Evolutionary conservation across 2,329 filamentous ascomycete species (phyloP), one percentile per base, ranked within the genome.

Genomic region (Aureobasidium lini): DNA sequence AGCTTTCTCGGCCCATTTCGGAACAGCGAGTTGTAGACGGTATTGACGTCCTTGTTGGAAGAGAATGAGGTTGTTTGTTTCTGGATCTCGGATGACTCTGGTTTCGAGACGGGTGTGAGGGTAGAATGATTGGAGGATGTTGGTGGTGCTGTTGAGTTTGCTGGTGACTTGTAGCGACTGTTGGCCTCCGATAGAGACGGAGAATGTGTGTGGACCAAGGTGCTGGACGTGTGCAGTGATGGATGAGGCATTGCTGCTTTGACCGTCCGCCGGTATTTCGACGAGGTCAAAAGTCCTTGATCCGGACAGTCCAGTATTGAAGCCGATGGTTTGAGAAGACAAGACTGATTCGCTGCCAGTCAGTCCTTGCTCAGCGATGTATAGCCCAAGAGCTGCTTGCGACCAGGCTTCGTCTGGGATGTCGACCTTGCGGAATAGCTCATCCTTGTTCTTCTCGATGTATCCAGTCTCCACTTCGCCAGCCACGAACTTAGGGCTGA

Each of bases 401-500:
- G 87, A 86, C 65, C 91, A 89, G 2, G 91, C 83, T 73, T 96
- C 91, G 44, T 86, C 80, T 18, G 82, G 77, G 36, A 88, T 81
- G 0, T 72, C 70, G 11, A 82, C 74, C 0, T 82, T 80, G 23
- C 79, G 77, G 70, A 97, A 97, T 1, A 99, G 81, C 64, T 91
- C 87, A 10, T 85, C 81, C 61, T 83, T 82, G 76, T 95, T 88
- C 72, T 95, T 96, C 58, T 92, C 86, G 65, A 99, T 97, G 71
- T 96, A 99, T 1, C 93, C 93, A 0, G 94, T 99, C 73, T 99
- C 93, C 13, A 99, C 91, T 18, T 94, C 85, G 8, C 93, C 94
- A 10, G 82, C 82, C 60, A 95, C 82, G 69, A 99, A 99, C 52
- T 88, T 89, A 0, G 84, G 81, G 61, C 88, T 91, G 47, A 84